Evolutionary conservation across 225 moss, liverwort and hornwort species (phyloP), one percentile per base, ranked within the genome.

Genomic region (Sphagnum tenellum): DNA sequence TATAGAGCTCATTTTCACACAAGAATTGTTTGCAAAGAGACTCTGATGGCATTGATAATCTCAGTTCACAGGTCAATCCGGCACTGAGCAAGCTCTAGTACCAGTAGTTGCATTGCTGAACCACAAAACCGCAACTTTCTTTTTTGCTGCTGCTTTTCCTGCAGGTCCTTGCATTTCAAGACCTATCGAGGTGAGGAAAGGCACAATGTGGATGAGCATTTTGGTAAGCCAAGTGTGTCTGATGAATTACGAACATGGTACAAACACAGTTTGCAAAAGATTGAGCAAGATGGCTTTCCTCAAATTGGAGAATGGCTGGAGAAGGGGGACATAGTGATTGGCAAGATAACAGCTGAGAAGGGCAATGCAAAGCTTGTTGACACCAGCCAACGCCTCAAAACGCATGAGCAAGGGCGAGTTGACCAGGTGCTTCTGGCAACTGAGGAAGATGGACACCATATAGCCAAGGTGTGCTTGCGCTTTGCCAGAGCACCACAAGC

Each of bases 201-300:
- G 73, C 66, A 78, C 7, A 85, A 87, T 7, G 56, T 85, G 0
- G 68, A 73, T 57, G 98, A 98, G 68, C 68, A 48, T 5, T 89
- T 98, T 65, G 82, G 85, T 9, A 98, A 90, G 70, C 93, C 98
- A 4, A 73, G 76, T 59, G 72, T 74, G 8, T 66, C 75, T 4
- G 90, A 90, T 48, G 80, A 69, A 0, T 29, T 29, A 29, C 64
- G 65, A 68, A 76, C 75, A 12, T 67, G 73, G 72, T 52, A 69
- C 71, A 65, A 89, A 62, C 74, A 55, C 77, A 83, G 68, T 70
- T 78, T 67, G n/a, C 88, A 87, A 44, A 93, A 90, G 70, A 61
- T 98, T 47, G 82, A 98, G 56, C 73, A 75, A 4, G 92, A 98
- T 57, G 98, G 98, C 29, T 87, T 98, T 50, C 98, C 98, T 47